Evolutionary conservation across 225 moss, liverwort and hornwort genomes (phyloP).

Genomic region (Lunularia cruciata): DNA sequence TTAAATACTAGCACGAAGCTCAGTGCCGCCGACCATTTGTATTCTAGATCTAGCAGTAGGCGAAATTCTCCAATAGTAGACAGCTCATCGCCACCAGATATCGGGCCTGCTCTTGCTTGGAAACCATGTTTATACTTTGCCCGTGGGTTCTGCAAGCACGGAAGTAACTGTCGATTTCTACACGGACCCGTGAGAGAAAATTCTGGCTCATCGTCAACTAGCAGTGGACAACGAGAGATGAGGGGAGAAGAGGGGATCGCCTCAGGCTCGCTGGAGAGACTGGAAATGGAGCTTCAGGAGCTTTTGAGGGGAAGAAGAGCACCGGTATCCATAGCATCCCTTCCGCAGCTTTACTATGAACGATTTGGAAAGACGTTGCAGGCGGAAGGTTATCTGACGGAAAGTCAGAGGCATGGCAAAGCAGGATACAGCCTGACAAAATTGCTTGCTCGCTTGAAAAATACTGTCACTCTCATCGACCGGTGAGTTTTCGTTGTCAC

Average conservation of each 20-base stretch:
- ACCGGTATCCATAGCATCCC: constrained; percentile 94
- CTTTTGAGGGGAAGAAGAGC: constrained; percentile 86
- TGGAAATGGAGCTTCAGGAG: constrained; percentile 96
- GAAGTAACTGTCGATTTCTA: constrained; percentile 89
- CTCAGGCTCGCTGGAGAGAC: constrained; percentile 82
- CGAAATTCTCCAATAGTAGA: constrained; percentile 86
- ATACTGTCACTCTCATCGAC: constrained; percentile 94
- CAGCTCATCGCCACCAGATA: constrained; percentile 82
- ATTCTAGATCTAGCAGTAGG: constrained; percentile 96
- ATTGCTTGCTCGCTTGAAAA: constrained; percentile 88
- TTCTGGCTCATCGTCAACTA: constrained; percentile 82
- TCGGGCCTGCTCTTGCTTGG: constrained; percentile 86
- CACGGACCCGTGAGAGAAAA: constrained; percentile 83
- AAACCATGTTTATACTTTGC: constrained; percentile 98
- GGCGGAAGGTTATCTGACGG: constrained; percentile 96
- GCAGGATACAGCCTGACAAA: constrained; percentile 95
- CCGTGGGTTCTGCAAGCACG: constrained; percentile 92
- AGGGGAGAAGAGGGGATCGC: constrained; percentile 82
- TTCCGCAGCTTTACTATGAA: constrained; percentile 94
- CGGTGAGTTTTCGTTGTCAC: constrained; percentile 54
- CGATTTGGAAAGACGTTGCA: constrained; percentile 95
- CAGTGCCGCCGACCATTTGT: constrained; percentile 62
- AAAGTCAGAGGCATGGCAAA: constrained; percentile 97
- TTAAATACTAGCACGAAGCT: constrained; percentile 65
- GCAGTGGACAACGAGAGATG: constrained; percentile 73